Evolutionary conservation across 257 asterid genomes (phyloP), one percentile per base, ranked within the genome.

Genomic region (Salvia splendens): DNA sequence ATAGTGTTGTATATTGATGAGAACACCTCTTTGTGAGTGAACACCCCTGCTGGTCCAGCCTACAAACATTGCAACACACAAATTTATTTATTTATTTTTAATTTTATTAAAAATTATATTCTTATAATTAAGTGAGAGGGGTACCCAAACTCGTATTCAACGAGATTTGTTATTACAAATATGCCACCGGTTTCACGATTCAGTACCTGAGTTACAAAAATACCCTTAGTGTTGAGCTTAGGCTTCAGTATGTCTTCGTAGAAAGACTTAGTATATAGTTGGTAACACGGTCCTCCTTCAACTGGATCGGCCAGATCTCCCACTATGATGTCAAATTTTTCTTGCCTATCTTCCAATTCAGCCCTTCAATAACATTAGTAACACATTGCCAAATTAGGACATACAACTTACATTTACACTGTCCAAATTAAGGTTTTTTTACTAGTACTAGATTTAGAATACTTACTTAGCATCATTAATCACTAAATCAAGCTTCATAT

Each of bases 271-370:
- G 98, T 92, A 35, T 92, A 92, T 11, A 92, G 90, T 61, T 92
- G 98, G 68, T 92, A 86, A 57, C 98, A 92, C 30, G 98, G 98
- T 20, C 98, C 98, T 71, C 98, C 98, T 82, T 89, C 92, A 49
- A 92, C 97, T 73, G 98, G 98, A 79, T 92, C 98, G 0, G 98
- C 98, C 61, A 92, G 82, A 73, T 92, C 98, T 65, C 98, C 98
- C 65, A 92, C 96, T 50, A 92, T 89, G 0, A 93, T 67, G 17
- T 93, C 98, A 60, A 79, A 93, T 56, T 86, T 89, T 58, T 93
- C 97, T 38, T 85, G 68, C 67, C 97, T 87, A 2, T 57, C 61
- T 78, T 93, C 94, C 83, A 93, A 64, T 73, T 88, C 97, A 75
- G 77, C 95, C 70, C 97, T 92, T 49, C 59, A 78, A 0, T 16